Percentiles rank a stretch among this genome's conserved stretches.
Evolutionary conservation across 257 asterid species (phyloP).

Genomic region (Osmanthus fragrans): DNA sequence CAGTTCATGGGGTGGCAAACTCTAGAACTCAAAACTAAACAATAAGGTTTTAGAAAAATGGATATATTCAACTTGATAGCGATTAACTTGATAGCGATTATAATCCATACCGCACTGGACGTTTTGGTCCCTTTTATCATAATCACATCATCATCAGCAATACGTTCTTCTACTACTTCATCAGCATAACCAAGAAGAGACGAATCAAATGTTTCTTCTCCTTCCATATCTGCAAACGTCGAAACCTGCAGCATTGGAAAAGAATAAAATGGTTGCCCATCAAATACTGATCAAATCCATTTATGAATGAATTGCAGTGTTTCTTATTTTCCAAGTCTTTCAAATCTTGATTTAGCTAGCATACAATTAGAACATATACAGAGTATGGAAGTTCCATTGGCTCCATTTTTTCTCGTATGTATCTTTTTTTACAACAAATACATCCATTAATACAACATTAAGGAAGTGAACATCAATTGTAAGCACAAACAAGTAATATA

Average conservation of each 20-base stretch:
- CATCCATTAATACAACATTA: neutral
- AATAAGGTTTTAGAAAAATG: constrained; percentile 3
- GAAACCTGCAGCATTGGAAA: constrained; percentile 56
- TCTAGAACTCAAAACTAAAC: neutral
- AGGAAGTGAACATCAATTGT: neutral
- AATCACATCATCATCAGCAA: constrained; percentile 88
- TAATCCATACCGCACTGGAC: constrained; percentile 60
- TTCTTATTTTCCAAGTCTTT: constrained; percentile 1
- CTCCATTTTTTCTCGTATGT: neutral
- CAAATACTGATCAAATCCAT: neutral
- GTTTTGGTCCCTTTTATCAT: constrained; percentile 89
- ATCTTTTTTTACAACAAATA: neutral
- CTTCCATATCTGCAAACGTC: constrained; percentile 95
- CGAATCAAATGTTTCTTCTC: constrained; percentile 90
- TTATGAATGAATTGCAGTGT: neutral
- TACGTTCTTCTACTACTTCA: constrained; percentile 92
- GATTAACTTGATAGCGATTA: neutral
- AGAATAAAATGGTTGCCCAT: constrained; percentile 2
- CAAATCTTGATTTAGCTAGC: neutral
- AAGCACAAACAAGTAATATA: neutral
- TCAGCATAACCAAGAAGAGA: constrained; percentile 83
- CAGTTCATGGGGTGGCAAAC: constrained; percentile 7
- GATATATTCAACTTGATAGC: neutral
- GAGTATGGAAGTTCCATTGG: neutral
- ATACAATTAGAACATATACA: neutral